These are phyloP conservation scores for Thraustochytrium striatum DNA, from an alignment of 352 stramenopile species.

Conservation along the genomic window DNA sequence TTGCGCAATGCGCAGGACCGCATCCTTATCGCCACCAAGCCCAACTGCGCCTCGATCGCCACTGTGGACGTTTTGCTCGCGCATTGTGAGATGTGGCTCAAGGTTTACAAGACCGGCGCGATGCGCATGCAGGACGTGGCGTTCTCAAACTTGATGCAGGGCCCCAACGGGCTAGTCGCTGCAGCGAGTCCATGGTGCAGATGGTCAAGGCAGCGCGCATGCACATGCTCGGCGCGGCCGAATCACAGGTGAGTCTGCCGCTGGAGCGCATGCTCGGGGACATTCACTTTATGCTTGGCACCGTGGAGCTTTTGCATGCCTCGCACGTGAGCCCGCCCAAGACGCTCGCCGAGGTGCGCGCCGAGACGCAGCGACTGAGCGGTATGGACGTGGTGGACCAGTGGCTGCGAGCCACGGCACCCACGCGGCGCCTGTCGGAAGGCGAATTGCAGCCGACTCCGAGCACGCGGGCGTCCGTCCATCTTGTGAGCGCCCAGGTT, in stretches of 20 bases:
- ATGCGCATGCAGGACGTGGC: background rate
- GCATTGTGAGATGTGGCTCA: constrained; percentile 8
- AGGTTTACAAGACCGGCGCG: background rate
- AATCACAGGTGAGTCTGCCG: background rate
- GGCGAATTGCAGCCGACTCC: background rate
- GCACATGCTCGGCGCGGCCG: background rate
- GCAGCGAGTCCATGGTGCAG: constrained; percentile 31
- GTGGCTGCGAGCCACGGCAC: constrained; percentile 19
- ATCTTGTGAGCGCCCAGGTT: constrained; percentile 31
- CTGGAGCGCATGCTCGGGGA: constrained; percentile 11
- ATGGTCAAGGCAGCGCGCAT: constrained; percentile 9
- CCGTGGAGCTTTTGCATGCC: constrained; percentile 21
- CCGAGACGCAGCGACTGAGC: background rate
- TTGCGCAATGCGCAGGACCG: constrained; percentile 41
- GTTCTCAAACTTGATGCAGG: constrained; percentile 1
- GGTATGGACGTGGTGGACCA: background rate
- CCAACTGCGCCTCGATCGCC: constrained; percentile 20
- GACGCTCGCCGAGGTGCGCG: background rate
- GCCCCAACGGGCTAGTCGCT: constrained; percentile 7
- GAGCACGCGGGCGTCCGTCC: background rate
- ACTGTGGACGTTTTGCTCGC: constrained; percentile 22
- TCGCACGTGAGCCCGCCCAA: background rate
- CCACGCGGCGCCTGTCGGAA: background rate
- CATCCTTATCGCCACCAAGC: constrained; percentile 41
- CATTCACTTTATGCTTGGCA: constrained; percentile 31